Percentiles rank a stretch among this genome's conserved stretches.
Conservation (phyloP, 2,329 filamentous ascomycete species). For the Colletotrichum euphorbiae region DNA sequence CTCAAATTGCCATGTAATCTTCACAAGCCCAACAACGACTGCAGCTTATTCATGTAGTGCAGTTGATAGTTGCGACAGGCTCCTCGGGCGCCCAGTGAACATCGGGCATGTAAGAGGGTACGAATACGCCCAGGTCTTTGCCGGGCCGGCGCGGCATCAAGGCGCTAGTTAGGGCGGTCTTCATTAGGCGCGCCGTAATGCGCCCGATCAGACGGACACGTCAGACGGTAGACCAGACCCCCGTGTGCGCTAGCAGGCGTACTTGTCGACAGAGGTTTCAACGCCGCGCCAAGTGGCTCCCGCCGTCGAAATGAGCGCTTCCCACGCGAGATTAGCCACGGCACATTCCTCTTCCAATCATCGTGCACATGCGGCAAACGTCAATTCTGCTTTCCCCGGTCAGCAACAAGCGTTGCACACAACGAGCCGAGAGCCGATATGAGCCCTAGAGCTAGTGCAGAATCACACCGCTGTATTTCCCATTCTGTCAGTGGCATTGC, state of each 20-base stretch:
- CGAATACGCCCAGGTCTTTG: constrained; percentile 15
- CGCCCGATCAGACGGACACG: constrained; percentile 15
- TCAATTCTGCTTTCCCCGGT: neutral
- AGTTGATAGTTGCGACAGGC: neutral
- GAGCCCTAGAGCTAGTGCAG: neutral
- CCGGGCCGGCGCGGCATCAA: constrained; percentile 28
- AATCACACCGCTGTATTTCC: neutral
- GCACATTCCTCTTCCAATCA: constrained; percentile 22
- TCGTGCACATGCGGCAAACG: constrained; percentile 8
- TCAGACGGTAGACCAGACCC: constrained; percentile 17
- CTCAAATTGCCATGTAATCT: neutral
- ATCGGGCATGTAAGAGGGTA: constrained; percentile 1
- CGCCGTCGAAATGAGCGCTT: constrained; percentile 32
- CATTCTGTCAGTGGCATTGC: neutral
- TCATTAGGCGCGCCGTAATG: neutral
- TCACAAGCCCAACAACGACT: constrained; percentile 3
- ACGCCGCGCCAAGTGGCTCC: constrained; percentile 25
- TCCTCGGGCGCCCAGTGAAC: neutral
- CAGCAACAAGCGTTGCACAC: constrained; percentile 13
- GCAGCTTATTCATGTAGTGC: neutral
- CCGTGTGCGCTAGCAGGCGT: constrained; percentile 13
- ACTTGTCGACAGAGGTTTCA: constrained; percentile 15
- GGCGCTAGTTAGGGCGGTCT: neutral
- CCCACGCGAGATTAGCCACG: constrained; percentile 39
- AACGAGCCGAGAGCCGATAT: constrained; percentile 9